Evolutionary conservation across 2,329 filamentous ascomycete genomes (phyloP), one percentile per base, ranked within the genome.

Genomic region (Colletotrichum australisinense): DNA sequence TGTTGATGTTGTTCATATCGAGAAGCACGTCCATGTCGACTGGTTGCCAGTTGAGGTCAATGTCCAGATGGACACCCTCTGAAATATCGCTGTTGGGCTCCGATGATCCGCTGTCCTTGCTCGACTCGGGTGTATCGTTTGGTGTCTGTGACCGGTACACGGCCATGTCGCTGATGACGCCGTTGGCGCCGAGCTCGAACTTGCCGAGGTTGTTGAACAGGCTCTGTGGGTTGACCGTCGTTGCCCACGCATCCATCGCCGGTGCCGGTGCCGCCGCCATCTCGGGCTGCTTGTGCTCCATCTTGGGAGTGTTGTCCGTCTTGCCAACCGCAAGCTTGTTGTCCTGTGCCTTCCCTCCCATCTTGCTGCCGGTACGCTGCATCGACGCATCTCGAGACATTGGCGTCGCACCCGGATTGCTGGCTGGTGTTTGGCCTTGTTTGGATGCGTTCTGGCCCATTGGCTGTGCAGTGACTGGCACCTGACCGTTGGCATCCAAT

Each of bases 51-150:
- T 83, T 81, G 32, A 88, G 78, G 38, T 86, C 87, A 63, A 91
- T 86, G 56, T 91, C 89, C 16, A 91, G 82, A 19, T 82, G 79
- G 4, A 86, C 84, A 5, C 84, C 84, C 69, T 92, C 90, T 3
- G 89, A 87, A 22, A 92, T 88, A 76, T 92, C 90, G 77, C 89
- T 92, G 74, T 88, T 91, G 11, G 89, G 88, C 76, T 92, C 90
- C 53, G 90, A 91, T 9, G 84, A 80, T 4, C 88, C 87, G 76
- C 87, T 88, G 69, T 92, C 90, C 79, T 91, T 91, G 80, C 85
- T 89, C 2, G 90, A 92, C 76, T 92, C 90, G 0, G 90, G 91
- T 8, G 91, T 92, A 77, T 92, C 89, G 73, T 91, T 90, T 0
- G 90, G 90, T 28, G 90, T 90, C 69, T 88, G 82, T 1, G 88